A percentile compares a stretch with the other conserved stretches of the same genome.
Conservation (phyloP, 2,329 filamentous ascomycete genomes). For the Hypoxylon sp. region DNA sequence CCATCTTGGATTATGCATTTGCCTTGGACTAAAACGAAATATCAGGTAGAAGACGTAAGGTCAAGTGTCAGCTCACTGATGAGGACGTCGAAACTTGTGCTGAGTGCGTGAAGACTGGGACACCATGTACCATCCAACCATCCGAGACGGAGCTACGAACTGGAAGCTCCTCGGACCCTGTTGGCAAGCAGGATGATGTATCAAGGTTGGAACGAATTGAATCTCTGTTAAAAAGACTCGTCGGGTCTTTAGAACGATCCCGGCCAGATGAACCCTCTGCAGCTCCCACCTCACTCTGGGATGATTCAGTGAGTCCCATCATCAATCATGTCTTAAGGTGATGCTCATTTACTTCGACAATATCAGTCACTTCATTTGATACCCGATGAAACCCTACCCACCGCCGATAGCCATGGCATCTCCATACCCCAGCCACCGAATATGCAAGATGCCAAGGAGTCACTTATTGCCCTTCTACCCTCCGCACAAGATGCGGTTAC, state of each 20-base stretch:
- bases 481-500: conserved; percentile 23
- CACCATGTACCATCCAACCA: conserved; percentile 13
- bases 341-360: not conserved
- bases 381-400: not conserved
- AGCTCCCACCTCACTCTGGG: conserved; percentile 1
- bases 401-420: not conserved
- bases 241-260: conserved; percentile 8
- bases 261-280: not conserved
- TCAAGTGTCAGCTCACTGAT: conserved; percentile 26
- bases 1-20: not conserved
- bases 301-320: conserved; percentile 7
- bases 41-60: conserved; percentile 27
- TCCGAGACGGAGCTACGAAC: conserved; percentile 1
- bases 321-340: too few relatives aligned
- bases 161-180: not conserved
- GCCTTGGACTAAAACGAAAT: not conserved
- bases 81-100: conserved; percentile 25
- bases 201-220: conserved; percentile 27
- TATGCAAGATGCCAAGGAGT: conserved; percentile 3
- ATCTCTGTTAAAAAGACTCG: conserved; percentile 21
- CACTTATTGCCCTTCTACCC: conserved; percentile 17
- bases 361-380: conserved; percentile 7
- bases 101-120: conserved; percentile 21
- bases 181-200: conserved; percentile 10
- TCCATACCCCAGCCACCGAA: not conserved